phyloP scores from a whole-genome alignment of 2,329 filamentous ascomycete species.

The Clonostachys rosea region DNA sequence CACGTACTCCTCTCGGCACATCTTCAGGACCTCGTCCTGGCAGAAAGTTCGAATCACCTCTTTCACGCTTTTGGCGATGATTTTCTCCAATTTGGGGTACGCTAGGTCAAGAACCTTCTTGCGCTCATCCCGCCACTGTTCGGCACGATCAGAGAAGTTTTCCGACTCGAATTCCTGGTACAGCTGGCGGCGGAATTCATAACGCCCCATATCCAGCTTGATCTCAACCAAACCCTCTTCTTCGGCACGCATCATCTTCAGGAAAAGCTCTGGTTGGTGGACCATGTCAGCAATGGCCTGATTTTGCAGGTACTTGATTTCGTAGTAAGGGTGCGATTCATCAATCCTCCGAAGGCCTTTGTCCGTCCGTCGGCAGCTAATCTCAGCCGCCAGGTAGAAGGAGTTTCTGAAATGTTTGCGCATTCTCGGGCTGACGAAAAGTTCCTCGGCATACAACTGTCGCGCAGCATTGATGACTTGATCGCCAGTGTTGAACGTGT shows the following conservation, averaged over 20 bases:
- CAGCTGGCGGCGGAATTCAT: constrained; percentile 71
- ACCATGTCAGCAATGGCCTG: constrained; percentile 81
- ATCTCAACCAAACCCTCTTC: constrained; percentile 90
- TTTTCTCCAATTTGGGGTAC: constrained; percentile 72
- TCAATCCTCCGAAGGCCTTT: constrained; percentile 93
- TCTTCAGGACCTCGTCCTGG: constrained; percentile 84
- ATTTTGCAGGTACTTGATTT: constrained; percentile 93
- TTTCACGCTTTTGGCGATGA: constrained; percentile 90
- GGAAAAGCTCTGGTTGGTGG: constrained; percentile 79
- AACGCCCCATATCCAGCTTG: constrained; percentile 70
- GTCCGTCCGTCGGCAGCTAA: constrained; percentile 87
- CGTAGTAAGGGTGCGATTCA: constrained; percentile 92
- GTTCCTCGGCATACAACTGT: constrained; percentile 85
- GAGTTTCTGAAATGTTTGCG: constrained; percentile 78
- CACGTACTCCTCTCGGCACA: constrained; percentile 83
- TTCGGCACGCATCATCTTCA: constrained; percentile 97
- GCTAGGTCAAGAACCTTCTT: constrained; percentile 80
- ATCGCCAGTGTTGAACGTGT: constrained; percentile 70
- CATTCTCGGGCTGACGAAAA: constrained; percentile 83
- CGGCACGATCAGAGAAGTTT: constrained; percentile 90
- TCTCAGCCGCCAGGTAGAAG: constrained; percentile 77
- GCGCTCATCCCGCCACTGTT: constrained; percentile 89
- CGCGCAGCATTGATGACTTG: constrained; percentile 76
- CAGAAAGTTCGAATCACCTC: constrained; percentile 91
- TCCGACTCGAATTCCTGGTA: constrained; percentile 87